Percentiles rank a stretch among this genome's conserved stretches.
Conservation (phyloP, 164 flowering plant species). For the Liriodendron chinense region DNA sequence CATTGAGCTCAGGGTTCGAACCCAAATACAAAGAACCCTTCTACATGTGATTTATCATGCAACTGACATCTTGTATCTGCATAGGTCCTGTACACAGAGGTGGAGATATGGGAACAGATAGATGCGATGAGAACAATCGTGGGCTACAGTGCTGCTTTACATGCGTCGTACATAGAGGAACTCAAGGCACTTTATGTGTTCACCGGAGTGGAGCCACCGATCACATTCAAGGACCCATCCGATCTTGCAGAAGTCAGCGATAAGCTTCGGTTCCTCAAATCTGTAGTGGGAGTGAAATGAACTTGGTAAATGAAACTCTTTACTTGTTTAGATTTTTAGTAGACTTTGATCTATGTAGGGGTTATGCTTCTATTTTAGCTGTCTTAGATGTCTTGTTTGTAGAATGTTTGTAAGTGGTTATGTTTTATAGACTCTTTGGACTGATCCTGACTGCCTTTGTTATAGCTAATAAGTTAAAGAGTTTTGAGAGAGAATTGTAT, state of each 20-base stretch:
- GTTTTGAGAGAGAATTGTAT: too few species aligned
- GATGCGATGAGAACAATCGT: constrained; percentile 58
- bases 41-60: too few species aligned
- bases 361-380: too few species aligned
- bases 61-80: not conserved
- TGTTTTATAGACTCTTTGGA: too few species aligned
- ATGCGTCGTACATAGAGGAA: constrained; percentile 48
- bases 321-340: too few species aligned
- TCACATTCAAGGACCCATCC: constrained; percentile 29
- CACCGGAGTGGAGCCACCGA: constrained; percentile 80
- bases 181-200: constrained; percentile 69
- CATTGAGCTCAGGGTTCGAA: too few species aligned
- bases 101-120: constrained; percentile 64
- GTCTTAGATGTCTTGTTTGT: too few species aligned
- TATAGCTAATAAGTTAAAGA: too few species aligned
- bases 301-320: not conserved
- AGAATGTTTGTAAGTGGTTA: too few species aligned
- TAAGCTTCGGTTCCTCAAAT: constrained; percentile 71
- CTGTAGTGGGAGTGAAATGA: constrained; percentile 71
- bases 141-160: constrained; percentile 52
- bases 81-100: constrained; percentile 40
- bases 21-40: too few species aligned
- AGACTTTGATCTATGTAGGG: too few species aligned
- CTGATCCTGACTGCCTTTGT: too few species aligned
- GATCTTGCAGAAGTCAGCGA: constrained; percentile 45